A percentile compares a stretch with the other conserved stretches of the same genome.
Evolutionary conservation across 768 basidiomycete species (phyloP).

Genomic region (Tremella yokohamensis): DNA sequence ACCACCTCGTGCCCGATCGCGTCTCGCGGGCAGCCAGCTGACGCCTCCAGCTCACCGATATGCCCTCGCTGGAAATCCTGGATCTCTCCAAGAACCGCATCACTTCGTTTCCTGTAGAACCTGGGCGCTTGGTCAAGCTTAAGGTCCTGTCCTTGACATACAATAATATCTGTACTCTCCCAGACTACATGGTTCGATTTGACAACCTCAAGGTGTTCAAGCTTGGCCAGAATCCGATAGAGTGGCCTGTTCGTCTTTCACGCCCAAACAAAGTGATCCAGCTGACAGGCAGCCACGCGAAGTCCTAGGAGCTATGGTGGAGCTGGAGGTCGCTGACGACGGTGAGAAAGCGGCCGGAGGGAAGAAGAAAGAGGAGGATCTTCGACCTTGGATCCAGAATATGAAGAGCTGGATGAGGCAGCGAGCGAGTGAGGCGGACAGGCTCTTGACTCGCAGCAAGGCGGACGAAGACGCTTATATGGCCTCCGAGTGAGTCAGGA

Average conservation of each 20-base stretch:
- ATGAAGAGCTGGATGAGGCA: slow-evolving; percentile 73
- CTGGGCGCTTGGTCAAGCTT: slow-evolving; percentile 73
- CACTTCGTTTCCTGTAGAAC: slow-evolving; percentile 68
- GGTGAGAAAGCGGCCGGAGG: slow-evolving; percentile 4
- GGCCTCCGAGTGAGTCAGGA: slow-evolving; percentile 27
- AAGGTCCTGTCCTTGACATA: slow-evolving; percentile 82
- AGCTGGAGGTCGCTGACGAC: slow-evolving; percentile 9
- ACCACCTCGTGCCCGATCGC: not conserved
- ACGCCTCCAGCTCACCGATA: slow-evolving; percentile 64
- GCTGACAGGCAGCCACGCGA: slow-evolving; percentile 37
- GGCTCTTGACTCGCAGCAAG: slow-evolving; percentile 22
- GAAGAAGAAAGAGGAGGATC: slow-evolving; percentile 54
- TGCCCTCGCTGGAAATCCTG: slow-evolving; percentile 85
- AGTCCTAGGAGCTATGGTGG: slow-evolving; percentile 39
- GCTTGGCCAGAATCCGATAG: slow-evolving; percentile 84
- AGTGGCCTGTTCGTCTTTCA: slow-evolving; percentile 66
- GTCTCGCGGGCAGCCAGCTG: slow-evolving; percentile 1
- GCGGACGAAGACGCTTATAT: slow-evolving; percentile 20
- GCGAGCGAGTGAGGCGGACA: slow-evolving; percentile 38
- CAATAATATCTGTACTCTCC: slow-evolving; percentile 77
- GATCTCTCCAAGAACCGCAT: slow-evolving; percentile 93
- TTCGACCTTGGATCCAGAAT: slow-evolving; percentile 68
- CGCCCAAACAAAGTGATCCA: not conserved
- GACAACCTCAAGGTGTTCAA: slow-evolving; percentile 71
- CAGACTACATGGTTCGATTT: slow-evolving; percentile 73